phyloP scores from a whole-genome alignment of 495 filamentous ascomycete species.

The Apiosordaria backusii region DNA sequence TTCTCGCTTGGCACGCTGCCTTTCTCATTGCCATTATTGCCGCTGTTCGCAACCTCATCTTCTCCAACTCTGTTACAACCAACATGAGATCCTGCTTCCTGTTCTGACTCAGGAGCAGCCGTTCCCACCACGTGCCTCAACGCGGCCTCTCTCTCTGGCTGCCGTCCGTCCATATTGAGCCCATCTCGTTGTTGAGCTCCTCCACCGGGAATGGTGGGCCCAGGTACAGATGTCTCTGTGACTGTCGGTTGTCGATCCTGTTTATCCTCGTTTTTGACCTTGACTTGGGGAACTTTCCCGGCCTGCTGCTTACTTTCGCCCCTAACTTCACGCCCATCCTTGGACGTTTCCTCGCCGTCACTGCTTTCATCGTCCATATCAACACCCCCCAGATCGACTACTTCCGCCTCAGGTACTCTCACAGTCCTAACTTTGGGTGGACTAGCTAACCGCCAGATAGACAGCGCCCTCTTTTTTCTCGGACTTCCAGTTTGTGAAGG shows the following conservation, averaged over 20 bases:
- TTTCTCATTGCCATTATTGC: too few relatives aligned
- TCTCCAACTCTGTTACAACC: too few relatives aligned
- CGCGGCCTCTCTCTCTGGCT: too few relatives aligned
- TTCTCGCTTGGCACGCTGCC: background rate
- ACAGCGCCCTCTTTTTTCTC: conserved; percentile 2
- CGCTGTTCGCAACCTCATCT: too few relatives aligned
- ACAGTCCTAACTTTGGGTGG: background rate
- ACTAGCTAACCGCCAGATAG: background rate
- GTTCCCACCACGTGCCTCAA: too few relatives aligned
- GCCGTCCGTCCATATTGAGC: too few relatives aligned
- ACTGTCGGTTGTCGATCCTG: background rate
- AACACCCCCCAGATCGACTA: background rate
- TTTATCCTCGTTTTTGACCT: background rate
- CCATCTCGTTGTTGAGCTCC: background rate
- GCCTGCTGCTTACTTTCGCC: background rate
- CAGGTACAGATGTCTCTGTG: background rate
- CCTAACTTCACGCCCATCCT: background rate
- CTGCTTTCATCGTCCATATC: background rate
- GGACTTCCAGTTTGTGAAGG: background rate
- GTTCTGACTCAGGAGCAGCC: too few relatives aligned
- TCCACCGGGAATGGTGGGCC: background rate
- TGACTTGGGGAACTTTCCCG: too few relatives aligned
- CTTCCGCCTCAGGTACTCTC: background rate
- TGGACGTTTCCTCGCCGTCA: background rate
- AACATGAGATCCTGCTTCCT: too few relatives aligned